These are phyloP conservation scores for Trichoderma virens DNA, from an alignment of 495 filamentous ascomycete species.

Conservation along the genomic window DNA sequence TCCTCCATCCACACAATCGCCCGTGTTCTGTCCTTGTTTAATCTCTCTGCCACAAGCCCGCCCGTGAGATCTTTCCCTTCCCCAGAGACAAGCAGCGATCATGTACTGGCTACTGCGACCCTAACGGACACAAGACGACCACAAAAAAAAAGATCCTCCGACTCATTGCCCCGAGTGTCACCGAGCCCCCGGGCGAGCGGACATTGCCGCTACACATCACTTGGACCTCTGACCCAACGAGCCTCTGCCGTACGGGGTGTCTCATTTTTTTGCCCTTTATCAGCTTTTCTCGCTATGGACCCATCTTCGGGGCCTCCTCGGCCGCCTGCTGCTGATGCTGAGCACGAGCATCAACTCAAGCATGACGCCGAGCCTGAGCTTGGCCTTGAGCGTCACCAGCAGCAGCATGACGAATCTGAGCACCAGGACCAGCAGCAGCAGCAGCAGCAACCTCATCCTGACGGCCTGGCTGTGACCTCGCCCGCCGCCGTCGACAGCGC, in stretches of 20 bases:
- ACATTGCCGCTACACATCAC: not conserved
- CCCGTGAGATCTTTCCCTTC: not conserved
- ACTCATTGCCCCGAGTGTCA: conserved; percentile 1
- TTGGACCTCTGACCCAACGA: not conserved
- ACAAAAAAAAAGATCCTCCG: not conserved
- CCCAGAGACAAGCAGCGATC: not conserved
- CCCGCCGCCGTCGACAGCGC: not conserved
- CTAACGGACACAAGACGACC: not conserved
- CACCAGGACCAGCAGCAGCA: not conserved
- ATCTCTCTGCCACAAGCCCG: not conserved
- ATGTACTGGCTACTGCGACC: not conserved
- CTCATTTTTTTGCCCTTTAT: not conserved
- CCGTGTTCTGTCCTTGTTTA: no score
- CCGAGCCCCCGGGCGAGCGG: conserved; percentile 1
- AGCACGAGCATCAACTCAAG: not conserved
- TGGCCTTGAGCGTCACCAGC: not conserved
- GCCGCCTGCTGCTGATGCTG: conserved; percentile 4
- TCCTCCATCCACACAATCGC: not conserved
- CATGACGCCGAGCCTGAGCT: no score
- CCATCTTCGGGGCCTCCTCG: conserved; percentile 9
- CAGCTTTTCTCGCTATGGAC: not conserved
- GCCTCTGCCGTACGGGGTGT: not conserved
- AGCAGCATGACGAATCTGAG: not conserved
- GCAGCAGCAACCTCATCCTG: not conserved
- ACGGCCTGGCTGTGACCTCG: not conserved